Evolutionary conservation across 768 basidiomycete genomes (phyloP), one percentile per base, ranked within the genome.

Genomic region (Leccinum fibrillosum): DNA sequence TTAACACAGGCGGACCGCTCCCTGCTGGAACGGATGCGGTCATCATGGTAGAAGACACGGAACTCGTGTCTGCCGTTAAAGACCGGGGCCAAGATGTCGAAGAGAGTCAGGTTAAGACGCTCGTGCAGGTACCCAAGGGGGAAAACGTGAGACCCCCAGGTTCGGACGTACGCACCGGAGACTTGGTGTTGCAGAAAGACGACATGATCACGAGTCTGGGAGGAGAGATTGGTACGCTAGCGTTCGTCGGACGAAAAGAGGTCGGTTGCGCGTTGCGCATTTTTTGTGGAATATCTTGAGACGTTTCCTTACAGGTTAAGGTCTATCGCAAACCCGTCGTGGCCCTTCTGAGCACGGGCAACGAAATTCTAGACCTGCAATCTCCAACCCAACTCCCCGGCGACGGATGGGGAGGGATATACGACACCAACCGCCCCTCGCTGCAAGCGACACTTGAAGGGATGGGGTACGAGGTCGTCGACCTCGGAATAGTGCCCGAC

Each of bases 41-140:
- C 2, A 86, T 96, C 71, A 95, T 94, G 92, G 93, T 96, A 19
- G 93, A 96, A 73, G 93, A 95, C 69, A 95, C 93, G 0, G 81
- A 83, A 56, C 78, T 96, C 7, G 77, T 84, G n/a, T 83, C 83
- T 2, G 80, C 82, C 1, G 59, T 72, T 54, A 70, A 74, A 50
- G 76, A 77, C 30, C 64, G 66, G 3, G 69, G 75, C 19, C 74
- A 75, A 17, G 62, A 70, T 34, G 75, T 77, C 2, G 92, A 94
- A 66, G 92, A 95, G 70, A 76, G 78, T 25, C 81, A 85, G 59
- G 84, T 96, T 1, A 82, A 83, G 65, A 85, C 85, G 0, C 77
- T 92, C 2, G 86, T 75, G 1, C 82, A 85, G 58, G 79, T 90
- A 0, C n/a, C 81, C 2, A 58, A 64, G 0, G 84, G 82, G 0